These are phyloP conservation scores for Penicillium lividum DNA, from an alignment of 495 filamentous ascomycete species.

Conservation along the genomic window DNA sequence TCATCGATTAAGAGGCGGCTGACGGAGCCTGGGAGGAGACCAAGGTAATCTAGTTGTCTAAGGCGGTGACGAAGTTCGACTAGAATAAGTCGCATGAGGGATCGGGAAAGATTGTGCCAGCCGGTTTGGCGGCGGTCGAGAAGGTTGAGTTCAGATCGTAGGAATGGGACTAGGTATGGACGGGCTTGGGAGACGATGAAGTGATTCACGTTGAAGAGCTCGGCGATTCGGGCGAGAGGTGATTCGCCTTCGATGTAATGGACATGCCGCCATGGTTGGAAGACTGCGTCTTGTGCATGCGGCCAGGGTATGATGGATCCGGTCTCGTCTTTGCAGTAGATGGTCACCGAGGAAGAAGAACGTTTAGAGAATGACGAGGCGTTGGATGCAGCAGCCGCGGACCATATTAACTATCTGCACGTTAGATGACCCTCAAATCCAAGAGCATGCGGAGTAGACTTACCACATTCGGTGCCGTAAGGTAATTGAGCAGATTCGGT, in stretches of 20 bases:
- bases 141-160: conserved; percentile 77
- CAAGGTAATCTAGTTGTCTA: conserved; percentile 75
- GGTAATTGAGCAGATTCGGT: conserved; percentile 85
- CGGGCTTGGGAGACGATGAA: conserved; percentile 97
- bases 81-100: conserved; percentile 67
- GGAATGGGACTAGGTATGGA: conserved; percentile 88
- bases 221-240: conserved; percentile 78
- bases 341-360: conserved; percentile 64
- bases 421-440: background rate
- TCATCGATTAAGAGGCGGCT: conserved; percentile 86
- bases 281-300: conserved; percentile 63
- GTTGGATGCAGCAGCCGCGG: conserved; percentile 90
- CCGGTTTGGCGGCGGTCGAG: conserved; percentile 63
- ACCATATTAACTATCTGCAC: conserved; percentile 72
- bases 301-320: conserved; percentile 82
- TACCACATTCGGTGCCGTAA: conserved; percentile 94
- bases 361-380: conserved; percentile 62
- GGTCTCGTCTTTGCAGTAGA: conserved; percentile 80
- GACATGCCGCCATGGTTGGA: conserved; percentile 67
- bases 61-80: conserved; percentile 82
- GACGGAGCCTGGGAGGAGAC: conserved; percentile 65
- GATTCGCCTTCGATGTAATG: conserved; percentile 74
- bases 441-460: conserved; percentile 28
- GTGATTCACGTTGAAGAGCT: conserved; percentile 97
- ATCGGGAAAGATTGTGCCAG: conserved; percentile 57